Evolutionary conservation across 305 asterid species (phyloP), one percentile per base, ranked within the genome.

Genomic region (Fraxinus dipetala): DNA sequence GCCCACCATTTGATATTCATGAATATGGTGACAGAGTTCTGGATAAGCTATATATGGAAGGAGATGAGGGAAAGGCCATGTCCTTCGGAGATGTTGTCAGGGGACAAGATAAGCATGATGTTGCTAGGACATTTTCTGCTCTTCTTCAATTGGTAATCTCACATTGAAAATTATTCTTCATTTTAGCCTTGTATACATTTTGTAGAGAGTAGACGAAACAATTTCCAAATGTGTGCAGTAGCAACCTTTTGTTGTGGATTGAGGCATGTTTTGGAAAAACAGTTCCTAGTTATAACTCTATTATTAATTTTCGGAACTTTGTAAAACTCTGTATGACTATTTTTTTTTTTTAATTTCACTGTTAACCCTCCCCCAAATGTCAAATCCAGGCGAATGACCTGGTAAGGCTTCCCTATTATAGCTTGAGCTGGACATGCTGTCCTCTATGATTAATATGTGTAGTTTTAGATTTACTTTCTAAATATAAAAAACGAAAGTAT

Each of bases 101-200:
- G 87, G 98, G 97, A 82, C 96, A 91, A 82, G 86, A 87, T 79
- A 96, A 96, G 89, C 98, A 96, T 78, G 97, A 96, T 75, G 90
- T 96, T 77, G 98, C 98, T 75, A 90, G 99, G 79, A 90, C 97
- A 51, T 96, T 96, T 89, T 94, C 99, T 56, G 97, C 99, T 26
- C 97, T 96, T 88, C 92, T 96, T 77, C 99, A 96, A 89, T 67
- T 96, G 94, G 99, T 96, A 93, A 84, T 65, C 22, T 20, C 26
- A 18, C 26, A n/a, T 54, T 54, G 65, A 54, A 54, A 18, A 18
- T 72, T 31, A 4, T 6, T 48, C 56, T 13, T 76, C 79, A 26
- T 22, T 51, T 30, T 2, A 0, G 56, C 9, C 6, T 16, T 80
- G 5, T 26, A 59, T 56, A 56, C 80, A 78, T 56, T 79, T 18